A percentile compares a stretch with the other conserved stretches of the same genome.
Evolutionary conservation across 225 moss, liverwort and hornwort genomes (phyloP).

Genomic region (Physcomitrium patens): DNA sequence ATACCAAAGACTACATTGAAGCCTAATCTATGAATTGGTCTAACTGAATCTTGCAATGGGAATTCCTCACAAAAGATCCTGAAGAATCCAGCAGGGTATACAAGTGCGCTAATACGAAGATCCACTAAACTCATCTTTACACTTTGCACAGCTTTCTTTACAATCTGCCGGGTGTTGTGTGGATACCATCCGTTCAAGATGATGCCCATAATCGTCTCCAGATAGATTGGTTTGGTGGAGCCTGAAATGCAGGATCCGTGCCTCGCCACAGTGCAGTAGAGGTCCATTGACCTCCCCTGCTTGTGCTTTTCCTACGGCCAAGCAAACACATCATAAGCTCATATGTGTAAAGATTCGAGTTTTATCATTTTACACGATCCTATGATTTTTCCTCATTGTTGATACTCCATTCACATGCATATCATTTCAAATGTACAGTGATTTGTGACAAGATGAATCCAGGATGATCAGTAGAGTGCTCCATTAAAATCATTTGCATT

Average conservation of each 20-base stretch:
- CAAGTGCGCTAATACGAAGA: slow-evolving; percentile 31
- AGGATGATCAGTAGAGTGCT: not conserved
- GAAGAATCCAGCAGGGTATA: not conserved
- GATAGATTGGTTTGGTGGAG: slow-evolving; percentile 53
- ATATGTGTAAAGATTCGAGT: not conserved
- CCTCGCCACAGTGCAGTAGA: slow-evolving; percentile 54
- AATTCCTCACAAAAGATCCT: slow-evolving; percentile 15
- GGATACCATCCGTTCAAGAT: slow-evolving; percentile 35
- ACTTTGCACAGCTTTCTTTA: slow-evolving; percentile 37
- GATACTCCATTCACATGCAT: not conserved
- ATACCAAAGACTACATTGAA: slow-evolving; percentile 18
- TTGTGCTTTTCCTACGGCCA: slow-evolving; percentile 48
- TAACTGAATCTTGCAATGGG: slow-evolving; percentile 14
- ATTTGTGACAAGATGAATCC: not conserved
- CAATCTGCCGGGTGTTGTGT: slow-evolving; percentile 19
- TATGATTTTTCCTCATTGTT: not conserved
- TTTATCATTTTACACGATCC: not conserved
- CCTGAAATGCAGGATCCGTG: slow-evolving; percentile 48
- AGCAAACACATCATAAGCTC: slow-evolving; percentile 19
- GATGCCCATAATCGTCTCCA: slow-evolving; percentile 69
- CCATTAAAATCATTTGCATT: not conserved
- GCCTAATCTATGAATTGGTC: not conserved
- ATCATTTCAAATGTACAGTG: not conserved
- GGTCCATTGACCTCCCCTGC: slow-evolving; percentile 52
- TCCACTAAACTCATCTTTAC: slow-evolving; percentile 23